Percentiles rank a stretch among this genome's conserved stretches.
phyloP scores from a whole-genome alignment of 1,284 basidiomycete genomes.

The Puccinia novopanici region DNA sequence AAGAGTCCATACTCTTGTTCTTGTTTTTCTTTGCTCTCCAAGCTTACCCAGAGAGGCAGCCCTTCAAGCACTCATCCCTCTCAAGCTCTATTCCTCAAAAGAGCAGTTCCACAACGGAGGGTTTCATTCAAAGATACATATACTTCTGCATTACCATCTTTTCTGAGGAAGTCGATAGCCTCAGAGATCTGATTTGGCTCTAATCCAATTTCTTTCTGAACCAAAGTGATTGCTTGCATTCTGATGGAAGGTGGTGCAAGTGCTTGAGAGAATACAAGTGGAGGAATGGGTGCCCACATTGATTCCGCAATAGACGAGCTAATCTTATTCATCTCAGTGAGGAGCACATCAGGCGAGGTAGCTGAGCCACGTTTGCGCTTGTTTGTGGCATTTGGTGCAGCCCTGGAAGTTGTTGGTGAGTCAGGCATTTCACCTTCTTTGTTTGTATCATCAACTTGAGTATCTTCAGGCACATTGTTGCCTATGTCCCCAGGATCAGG shows the following conservation, averaged over 20 bases:
- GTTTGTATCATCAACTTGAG: too few species aligned
- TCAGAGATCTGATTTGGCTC: not conserved
- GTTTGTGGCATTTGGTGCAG: not conserved
- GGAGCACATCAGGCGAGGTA: not conserved
- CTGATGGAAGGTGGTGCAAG: not conserved
- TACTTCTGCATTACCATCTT: not conserved
- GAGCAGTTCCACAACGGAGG: too few species aligned
- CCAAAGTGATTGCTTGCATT: not conserved
- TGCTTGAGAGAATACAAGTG: not conserved
- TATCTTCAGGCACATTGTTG: too few species aligned
- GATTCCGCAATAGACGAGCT: not conserved
- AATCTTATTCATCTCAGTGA: not conserved
- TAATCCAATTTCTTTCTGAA: not conserved
- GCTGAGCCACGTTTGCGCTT: slow-evolving; percentile 1
- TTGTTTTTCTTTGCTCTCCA: too few species aligned
- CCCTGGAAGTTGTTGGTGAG: not conserved
- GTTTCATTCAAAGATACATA: not conserved
- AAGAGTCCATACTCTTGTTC: too few species aligned
- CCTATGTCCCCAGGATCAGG: too few species aligned
- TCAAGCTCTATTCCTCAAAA: too few species aligned
- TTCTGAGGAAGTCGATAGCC: not conserved
- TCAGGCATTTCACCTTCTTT: too few species aligned
- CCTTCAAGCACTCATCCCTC: too few species aligned
- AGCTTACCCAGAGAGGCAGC: too few species aligned
- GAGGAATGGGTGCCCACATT: not conserved